phyloP scores from a whole-genome alignment of 2,329 filamentous ascomycete genomes.

The Diaporthe vaccinii region DNA sequence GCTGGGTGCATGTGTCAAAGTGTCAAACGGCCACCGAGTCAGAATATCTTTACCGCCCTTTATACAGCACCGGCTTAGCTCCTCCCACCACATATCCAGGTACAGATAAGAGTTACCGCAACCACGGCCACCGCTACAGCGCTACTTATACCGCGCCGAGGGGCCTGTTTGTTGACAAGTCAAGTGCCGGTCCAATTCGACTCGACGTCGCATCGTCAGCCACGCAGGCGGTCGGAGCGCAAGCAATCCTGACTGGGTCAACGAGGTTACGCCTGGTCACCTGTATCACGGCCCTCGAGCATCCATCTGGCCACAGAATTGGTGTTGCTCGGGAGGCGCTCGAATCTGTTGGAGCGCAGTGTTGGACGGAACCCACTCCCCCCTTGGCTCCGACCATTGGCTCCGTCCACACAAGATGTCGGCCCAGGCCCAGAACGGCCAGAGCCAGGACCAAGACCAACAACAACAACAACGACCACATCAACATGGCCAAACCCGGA shows the following conservation, averaged over 20 bases:
- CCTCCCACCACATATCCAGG: neutral
- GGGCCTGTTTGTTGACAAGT: no score
- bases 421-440: slow-evolving; percentile 9
- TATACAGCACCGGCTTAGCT: neutral
- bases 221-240: neutral
- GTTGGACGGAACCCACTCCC: neutral
- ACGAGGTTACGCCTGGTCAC: neutral
- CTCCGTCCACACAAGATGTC: slow-evolving; percentile 11
- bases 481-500: neutral
- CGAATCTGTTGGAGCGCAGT: neutral
- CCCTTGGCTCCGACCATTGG: neutral
- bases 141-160: no score
- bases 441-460: neutral
- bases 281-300: slow-evolving; percentile 2
- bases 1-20: neutral
- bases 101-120: neutral
- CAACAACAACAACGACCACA: neutral
- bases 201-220: neutral
- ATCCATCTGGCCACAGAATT: neutral
- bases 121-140: neutral
- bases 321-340: neutral
- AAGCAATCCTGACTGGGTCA: neutral
- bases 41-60: neutral
- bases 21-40: slow-evolving; percentile 1
- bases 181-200: no score